Conservation (phyloP, 352 stramenopile genomes). For the Phytophthora pistaciae region DNA sequence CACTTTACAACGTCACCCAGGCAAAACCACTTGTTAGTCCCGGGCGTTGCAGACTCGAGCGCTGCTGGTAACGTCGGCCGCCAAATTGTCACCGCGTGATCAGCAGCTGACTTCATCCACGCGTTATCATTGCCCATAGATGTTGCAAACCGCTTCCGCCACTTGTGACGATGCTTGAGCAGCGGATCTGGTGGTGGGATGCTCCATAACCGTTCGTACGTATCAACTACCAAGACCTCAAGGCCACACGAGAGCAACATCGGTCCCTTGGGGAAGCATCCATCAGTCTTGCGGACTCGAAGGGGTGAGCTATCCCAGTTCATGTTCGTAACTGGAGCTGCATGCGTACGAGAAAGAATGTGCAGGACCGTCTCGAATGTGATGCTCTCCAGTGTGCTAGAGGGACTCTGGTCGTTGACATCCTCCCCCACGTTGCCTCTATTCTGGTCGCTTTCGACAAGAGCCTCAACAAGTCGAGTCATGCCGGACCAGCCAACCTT, state of each 20-base stretch:
- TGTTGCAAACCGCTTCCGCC: slow-evolving; percentile 62
- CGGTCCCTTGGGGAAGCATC: slow-evolving; percentile 75
- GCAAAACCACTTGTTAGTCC: slow-evolving; percentile 64
- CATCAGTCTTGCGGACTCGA: slow-evolving; percentile 49
- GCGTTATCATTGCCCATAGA: slow-evolving; percentile 11
- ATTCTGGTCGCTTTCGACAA: slow-evolving; percentile 30
- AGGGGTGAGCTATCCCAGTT: slow-evolving; percentile 62
- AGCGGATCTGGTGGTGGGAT: slow-evolving; percentile 81
- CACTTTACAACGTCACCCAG: slow-evolving; percentile 78
- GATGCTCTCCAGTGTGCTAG: slow-evolving; percentile 64
- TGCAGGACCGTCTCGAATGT: slow-evolving; percentile 85
- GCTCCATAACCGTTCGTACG: slow-evolving; percentile 87
- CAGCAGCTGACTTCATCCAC: slow-evolving; percentile 57
- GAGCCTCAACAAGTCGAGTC: slow-evolving; percentile 37
- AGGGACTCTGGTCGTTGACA: slow-evolving; percentile 19
- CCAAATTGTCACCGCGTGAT: slow-evolving; percentile 81
- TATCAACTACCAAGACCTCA: slow-evolving; percentile 75
- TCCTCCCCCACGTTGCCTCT: slow-evolving; percentile 19
- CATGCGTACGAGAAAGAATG: slow-evolving; percentile 73
- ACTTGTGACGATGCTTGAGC: slow-evolving; percentile 85
- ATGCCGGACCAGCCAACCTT: slow-evolving; percentile 33
- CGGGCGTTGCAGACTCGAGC: slow-evolving; percentile 38
- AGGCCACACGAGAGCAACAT: slow-evolving; percentile 75
- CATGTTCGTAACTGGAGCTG: slow-evolving; percentile 38
- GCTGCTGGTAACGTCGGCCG: slow-evolving; percentile 56